A percentile compares a stretch with the other conserved stretches of the same genome.
These are phyloP conservation scores for Populus pruinosa DNA, from an alignment of 345 rosid species.

Conservation along the genomic window DNA sequence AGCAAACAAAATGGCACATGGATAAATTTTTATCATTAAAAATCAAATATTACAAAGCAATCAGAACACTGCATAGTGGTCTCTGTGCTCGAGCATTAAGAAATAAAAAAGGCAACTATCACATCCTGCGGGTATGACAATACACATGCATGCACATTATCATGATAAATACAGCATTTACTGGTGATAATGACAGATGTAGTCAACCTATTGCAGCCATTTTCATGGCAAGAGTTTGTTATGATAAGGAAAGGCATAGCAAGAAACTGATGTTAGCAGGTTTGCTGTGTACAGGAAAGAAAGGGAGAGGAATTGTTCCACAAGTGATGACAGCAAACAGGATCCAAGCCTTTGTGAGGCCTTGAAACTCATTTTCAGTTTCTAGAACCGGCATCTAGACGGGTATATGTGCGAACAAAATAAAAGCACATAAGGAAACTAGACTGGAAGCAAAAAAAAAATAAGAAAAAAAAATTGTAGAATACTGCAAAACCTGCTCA, in stretches of 20 bases:
- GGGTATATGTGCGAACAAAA: background rate
- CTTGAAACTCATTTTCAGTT: background rate
- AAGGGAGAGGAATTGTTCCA: background rate
- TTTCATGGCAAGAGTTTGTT: background rate
- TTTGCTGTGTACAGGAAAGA: background rate
- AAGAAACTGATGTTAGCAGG: background rate
- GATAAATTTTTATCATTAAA: background rate
- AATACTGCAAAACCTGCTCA: constrained; percentile 64
- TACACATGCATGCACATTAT: background rate
- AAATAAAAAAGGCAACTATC: background rate
- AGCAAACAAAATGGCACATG: background rate
- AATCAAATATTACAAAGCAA: background rate
- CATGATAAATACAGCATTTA: background rate
- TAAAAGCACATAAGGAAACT: constrained; percentile 1
- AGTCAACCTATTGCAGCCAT: background rate
- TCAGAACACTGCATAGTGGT: background rate
- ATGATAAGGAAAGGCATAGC: background rate
- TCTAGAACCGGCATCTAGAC: background rate
- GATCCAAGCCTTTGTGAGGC: background rate
- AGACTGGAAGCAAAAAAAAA: constrained; percentile 1
- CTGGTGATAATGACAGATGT: background rate
- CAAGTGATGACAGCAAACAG: background rate
- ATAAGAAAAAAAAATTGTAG: background rate
- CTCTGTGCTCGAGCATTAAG: background rate
- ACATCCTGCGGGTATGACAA: background rate